A percentile compares a stretch with the other conserved stretches of the same genome.
Conservation (phyloP, 2,329 filamentous ascomycete species). For the Fonsecaea pedrosoi region DNA sequence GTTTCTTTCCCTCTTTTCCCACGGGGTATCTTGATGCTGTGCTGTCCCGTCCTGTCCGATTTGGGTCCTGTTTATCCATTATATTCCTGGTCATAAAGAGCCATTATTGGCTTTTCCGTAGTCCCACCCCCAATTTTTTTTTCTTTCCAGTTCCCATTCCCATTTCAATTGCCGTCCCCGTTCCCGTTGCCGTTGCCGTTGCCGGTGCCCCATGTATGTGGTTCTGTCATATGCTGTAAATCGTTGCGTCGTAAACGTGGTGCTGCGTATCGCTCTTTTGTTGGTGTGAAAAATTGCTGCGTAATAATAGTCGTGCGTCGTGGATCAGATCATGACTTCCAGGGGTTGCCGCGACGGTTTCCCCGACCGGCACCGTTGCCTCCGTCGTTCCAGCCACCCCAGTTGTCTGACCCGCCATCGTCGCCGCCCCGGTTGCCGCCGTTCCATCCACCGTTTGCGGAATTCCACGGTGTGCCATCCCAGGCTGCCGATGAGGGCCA, state of each 20-base stretch:
- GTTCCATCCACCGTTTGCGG: slow-evolving; percentile 3
- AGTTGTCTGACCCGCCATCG: slow-evolving; percentile 3
- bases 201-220: neutral
- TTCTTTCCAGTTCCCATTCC: neutral
- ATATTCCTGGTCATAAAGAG: neutral
- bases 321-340: slow-evolving; percentile 9
- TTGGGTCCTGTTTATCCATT: neutral
- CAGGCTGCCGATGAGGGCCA: slow-evolving; percentile 1
- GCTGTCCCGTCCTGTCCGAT: neutral
- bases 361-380: neutral
- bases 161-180: neutral
- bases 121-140: neutral
- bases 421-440: slow-evolving; percentile 1
- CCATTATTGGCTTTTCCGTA: neutral
- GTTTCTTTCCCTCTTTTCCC: neutral
- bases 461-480: slow-evolving; percentile 1
- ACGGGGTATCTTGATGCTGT: slow-evolving; percentile 1
- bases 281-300: neutral
- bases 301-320: neutral
- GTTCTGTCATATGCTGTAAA: neutral
- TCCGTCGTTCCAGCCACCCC: neutral
- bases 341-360: slow-evolving; percentile 1
- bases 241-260: neutral
- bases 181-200: neutral
- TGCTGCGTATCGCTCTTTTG: neutral